These are phyloP conservation scores for Lineolata rhizophorae DNA, from an alignment of 495 filamentous ascomycete genomes.

Conservation along the genomic window DNA sequence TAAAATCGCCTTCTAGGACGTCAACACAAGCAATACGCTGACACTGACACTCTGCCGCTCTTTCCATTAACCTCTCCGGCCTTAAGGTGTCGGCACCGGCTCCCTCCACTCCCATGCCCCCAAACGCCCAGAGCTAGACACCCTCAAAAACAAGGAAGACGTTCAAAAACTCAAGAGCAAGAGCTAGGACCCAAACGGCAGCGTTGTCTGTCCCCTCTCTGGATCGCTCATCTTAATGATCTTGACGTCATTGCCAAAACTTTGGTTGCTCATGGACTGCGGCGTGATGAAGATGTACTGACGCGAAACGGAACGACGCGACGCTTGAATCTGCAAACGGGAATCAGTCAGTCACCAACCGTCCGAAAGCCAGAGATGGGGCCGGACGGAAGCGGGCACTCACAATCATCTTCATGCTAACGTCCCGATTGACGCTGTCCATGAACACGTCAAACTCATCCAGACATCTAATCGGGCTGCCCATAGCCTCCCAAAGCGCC, in stretches of 20 bases:
- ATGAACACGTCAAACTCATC: conserved; percentile 99
- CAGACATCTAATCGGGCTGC: conserved; percentile 75
- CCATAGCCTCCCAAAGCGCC: conserved; percentile 95
- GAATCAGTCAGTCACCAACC: conserved; percentile 6
- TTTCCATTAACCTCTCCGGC: no score
- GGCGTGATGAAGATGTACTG: conserved; percentile 97
- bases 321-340: conserved; percentile 48
- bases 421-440: conserved; percentile 87
- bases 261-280: conserved; percentile 56
- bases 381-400: conserved; percentile 16
- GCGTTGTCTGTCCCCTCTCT: conserved; percentile 20
- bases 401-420: conserved; percentile 89
- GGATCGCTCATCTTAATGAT: conserved; percentile 38
- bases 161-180: no score
- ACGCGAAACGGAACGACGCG: conserved; percentile 61
- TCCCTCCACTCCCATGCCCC: no score
- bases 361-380: no score
- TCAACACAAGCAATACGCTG: no score
- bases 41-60: no score
- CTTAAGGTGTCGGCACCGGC: no score
- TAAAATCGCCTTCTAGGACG: no score
- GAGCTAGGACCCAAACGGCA: conserved; percentile 6
- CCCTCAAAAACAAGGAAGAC: no score
- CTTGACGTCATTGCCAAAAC: conserved; percentile 50
- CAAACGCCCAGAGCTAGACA: no score